Base-by-base conservation (phyloP, 768 basidiomycete genomes). In the Tulasnella sp. region DNA sequence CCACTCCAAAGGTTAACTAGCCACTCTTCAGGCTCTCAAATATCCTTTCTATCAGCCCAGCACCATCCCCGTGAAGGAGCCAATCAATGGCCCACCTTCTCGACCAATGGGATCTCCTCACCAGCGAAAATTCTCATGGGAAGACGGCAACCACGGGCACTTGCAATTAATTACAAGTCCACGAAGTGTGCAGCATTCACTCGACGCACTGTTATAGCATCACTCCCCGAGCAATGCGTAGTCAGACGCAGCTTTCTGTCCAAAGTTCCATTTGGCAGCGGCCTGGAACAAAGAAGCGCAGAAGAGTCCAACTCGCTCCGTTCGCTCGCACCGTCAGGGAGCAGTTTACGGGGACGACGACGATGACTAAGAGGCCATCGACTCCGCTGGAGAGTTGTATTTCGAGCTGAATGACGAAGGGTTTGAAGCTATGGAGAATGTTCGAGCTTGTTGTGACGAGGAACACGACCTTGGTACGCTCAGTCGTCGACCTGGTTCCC, bases 371-470 rank as follows among this genome's bases (percentile, higher is more conserved):
- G 84, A 85, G 89, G 91, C 18, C 89, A 90, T 0, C 19, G 81
- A 81, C 8, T 62, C 68, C 38, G 39, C 79, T 58, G 91, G 91
- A 3, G 94, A 92, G 31, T 86, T 93, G 0, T 93, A 94, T 82
- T 94, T 97, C 83, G 94, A 97, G 86, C 86, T 96, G 42, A 92
- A 96, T 82, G 93, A 90, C 27, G 92, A 91, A 27, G 88, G 88
- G 31, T 99, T 90, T 84, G 97, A 98, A 83, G 96, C 96, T 0
- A 85, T 99, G 77, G 97, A 98, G 87, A 98, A 99, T 83, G 96
- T 98, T 31, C 90, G 97, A 34, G 96, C 93, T 0, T 96, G 94
- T 84, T 96, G 94, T 82, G 94, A 95, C 84, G 94, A 94, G 27
- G 88, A 90, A 75, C 95, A 96, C 85, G 95, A 94, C 0, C 94